Percentiles rank a stretch among this genome's conserved stretches.
These are phyloP conservation scores for Osmanthus fragrans DNA, from an alignment of 257 asterid genomes.

Conservation along the genomic window DNA sequence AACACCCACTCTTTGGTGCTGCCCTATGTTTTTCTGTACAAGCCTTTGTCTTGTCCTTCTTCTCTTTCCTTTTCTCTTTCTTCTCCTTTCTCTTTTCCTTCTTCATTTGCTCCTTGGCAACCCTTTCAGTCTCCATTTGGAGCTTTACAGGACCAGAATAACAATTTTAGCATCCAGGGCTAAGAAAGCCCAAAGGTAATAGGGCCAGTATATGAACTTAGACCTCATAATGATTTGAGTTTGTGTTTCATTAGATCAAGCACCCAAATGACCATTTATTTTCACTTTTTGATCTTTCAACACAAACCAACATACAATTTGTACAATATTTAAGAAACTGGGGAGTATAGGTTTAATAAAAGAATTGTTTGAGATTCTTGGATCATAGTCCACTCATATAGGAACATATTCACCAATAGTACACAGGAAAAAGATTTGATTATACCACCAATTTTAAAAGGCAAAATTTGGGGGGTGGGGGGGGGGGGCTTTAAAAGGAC, in stretches of 20 bases:
- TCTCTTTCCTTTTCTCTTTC: conserved; percentile 25
- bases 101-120: background rate
- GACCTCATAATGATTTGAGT: conserved; percentile 23
- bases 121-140: background rate
- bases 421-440: background rate
- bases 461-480: too few relatives aligned
- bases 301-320: too few relatives aligned
- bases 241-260: conserved; percentile 2
- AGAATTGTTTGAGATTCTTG: background rate
- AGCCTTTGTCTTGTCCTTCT: background rate
- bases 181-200: conserved; percentile 32
- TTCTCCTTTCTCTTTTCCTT: conserved; percentile 28
- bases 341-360: background rate
- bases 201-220: conserved; percentile 35
- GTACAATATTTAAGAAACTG: background rate
- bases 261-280: background rate
- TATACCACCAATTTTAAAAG: too few relatives aligned
- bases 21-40: background rate
- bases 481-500: too few relatives aligned
- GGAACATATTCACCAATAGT: background rate
- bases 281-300: background rate
- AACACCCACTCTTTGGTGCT: conserved; percentile 13
- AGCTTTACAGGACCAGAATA: conserved; percentile 80
- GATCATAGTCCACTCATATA: background rate
- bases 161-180: conserved; percentile 52